phyloP scores from a whole-genome alignment of 495 filamentous ascomycete genomes.

The Penicillium fimorum region DNA sequence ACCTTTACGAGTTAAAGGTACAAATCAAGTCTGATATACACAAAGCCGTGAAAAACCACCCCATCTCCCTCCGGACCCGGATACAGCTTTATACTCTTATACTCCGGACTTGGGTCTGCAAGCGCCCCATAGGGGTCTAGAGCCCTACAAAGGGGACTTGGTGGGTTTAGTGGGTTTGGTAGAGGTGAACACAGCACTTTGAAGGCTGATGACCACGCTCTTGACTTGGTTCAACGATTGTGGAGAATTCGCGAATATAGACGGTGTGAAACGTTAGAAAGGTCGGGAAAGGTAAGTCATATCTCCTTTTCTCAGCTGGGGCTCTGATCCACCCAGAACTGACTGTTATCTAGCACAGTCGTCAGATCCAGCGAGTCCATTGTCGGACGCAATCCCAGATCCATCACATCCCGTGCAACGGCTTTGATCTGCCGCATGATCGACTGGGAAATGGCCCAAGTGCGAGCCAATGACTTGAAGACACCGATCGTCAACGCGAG shows the following conservation, averaged over 20 bases:
- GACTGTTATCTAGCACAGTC: slow-evolving; percentile 38
- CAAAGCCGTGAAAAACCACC: background rate
- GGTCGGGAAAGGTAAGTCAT: background rate
- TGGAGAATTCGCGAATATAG: background rate
- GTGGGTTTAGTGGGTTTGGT: background rate
- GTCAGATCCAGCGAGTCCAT: slow-evolving; percentile 44
- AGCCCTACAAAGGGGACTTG: background rate
- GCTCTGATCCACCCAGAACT: slow-evolving; percentile 38
- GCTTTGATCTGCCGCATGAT: slow-evolving; percentile 71
- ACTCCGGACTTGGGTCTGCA: background rate
- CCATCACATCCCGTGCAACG: slow-evolving; percentile 48
- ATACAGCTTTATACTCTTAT: background rate
- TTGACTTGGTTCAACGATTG: background rate
- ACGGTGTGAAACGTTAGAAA: background rate
- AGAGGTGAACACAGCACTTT: background rate
- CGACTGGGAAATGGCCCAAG: slow-evolving; percentile 74
- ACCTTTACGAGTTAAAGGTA: background rate
- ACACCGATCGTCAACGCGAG: slow-evolving; percentile 81
- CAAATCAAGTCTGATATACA: background rate
- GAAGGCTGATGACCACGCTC: background rate
- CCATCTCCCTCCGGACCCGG: background rate
- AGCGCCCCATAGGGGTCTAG: background rate
- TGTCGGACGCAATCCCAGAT: slow-evolving; percentile 43
- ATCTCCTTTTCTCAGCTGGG: slow-evolving; percentile 19
- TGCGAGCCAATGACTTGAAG: slow-evolving; percentile 66